Base-by-base conservation (phyloP, 2,329 filamentous ascomycete genomes). In the Alternaria burnsii region DNA sequence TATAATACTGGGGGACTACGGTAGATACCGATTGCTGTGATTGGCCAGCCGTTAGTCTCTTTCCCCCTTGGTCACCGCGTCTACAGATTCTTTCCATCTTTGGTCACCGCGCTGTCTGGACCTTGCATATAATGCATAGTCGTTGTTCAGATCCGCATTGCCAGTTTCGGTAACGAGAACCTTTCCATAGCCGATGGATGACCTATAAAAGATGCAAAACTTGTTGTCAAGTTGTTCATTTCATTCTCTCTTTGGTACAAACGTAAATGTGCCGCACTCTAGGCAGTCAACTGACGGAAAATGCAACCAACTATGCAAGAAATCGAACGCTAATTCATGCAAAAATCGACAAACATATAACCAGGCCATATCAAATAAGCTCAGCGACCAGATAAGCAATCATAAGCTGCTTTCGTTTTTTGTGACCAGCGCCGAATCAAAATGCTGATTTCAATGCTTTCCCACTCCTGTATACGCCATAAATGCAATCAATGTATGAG, bases 401-500 rank as follows among this genome's bases (percentile, higher is more conserved):
- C 44, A 48, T 22, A 18, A 11, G 30, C 11, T 36, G 16, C 16
- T n/a, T n/a, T 50, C 28, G n/a, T 34, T 7, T 36, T n/a, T 36
- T 18, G 8, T 38, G 32, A 50, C 46, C 14, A 8, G 46, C 46
- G 30, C 46, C 30, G 46, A 26, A 32, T 30, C n/a, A 50, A 14
- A 12, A 32, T 34, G 46, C 46, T 26, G 2, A 11, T n/a, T 7
- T 24, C 22, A 38, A 50, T 36, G 20, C 46, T 50, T 36, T 50
- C 46, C 46, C 46, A 18, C 32, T 24, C 40, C 46, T n/a, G 34
- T 50, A 50, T 50, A 38, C 46, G 46, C 46, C 46, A 4, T 50
- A 22, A 36, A 46, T 32, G 32, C 43, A 38, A 53, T 30, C 34
- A 38, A 53, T 22, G 34, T n/a, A 20, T 22, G 16, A 20, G 18